These are phyloP conservation scores for Kwoniella dendrophila DNA, from an alignment of 768 basidiomycete species.

Conservation along the genomic window DNA sequence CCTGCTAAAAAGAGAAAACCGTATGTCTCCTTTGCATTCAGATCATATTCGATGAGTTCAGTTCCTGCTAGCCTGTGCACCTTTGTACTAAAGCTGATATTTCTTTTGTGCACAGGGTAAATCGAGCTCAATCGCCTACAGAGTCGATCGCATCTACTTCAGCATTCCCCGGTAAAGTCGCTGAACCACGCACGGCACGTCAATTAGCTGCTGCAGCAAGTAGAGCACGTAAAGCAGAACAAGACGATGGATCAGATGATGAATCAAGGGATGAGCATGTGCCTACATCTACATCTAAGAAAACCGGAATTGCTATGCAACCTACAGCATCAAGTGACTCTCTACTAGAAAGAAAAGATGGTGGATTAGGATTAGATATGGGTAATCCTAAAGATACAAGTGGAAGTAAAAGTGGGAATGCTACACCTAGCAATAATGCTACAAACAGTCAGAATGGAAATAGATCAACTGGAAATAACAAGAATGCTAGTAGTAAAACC, in stretches of 20 bases:
- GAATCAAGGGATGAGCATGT: conserved; percentile 14
- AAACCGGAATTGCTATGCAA: conserved; percentile 23
- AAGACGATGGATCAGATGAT: conserved; percentile 42
- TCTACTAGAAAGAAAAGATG: conserved; percentile 23
- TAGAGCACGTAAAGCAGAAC: conserved; percentile 31
- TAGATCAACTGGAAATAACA: too few species aligned
- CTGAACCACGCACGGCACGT: conserved; percentile 45
- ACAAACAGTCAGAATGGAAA: conserved; percentile 13
- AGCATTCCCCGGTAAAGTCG: conserved; percentile 35
- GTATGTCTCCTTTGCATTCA: conserved; percentile 15
- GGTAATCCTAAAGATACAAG: conserved; percentile 17
- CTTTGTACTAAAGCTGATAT: neutral
- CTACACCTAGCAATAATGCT: conserved; percentile 19
- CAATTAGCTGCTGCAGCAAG: conserved; percentile 48
- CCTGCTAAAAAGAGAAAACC: conserved; percentile 42
- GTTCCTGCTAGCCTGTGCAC: neutral
- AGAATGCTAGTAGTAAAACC: conserved; percentile 6
- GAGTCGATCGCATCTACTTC: conserved; percentile 48
- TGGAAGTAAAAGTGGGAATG: conserved; percentile 12
- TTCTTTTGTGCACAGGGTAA: conserved; percentile 17
- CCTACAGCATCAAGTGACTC: conserved; percentile 30
- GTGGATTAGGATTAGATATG: conserved; percentile 30
- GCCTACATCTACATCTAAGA: neutral
- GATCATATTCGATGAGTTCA: neutral
- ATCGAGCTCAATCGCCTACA: conserved; percentile 45